These are phyloP conservation scores for Trametes maxima DNA, from an alignment of 768 basidiomycete genomes.

Conservation along the genomic window DNA sequence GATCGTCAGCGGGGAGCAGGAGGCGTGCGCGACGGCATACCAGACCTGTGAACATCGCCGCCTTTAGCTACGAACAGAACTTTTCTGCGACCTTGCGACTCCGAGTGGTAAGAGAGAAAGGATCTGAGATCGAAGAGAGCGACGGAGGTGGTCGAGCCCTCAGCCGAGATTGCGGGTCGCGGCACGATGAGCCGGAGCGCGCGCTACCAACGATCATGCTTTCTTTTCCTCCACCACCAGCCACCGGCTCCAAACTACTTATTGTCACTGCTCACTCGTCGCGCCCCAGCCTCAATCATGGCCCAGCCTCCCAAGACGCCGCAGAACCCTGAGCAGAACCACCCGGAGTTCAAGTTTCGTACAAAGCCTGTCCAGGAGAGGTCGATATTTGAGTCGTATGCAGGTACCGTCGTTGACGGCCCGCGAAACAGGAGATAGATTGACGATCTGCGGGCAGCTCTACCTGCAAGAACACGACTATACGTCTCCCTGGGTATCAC, in stretches of 20 bases:
- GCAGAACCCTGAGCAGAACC: not conserved
- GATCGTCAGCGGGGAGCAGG: conserved; percentile 15
- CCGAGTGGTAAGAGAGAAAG: not conserved
- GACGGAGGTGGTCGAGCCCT: too few relatives aligned
- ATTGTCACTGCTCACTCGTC: not conserved
- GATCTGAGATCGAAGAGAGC: not conserved
- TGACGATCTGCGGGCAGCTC: conserved; percentile 24
- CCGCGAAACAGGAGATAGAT: too few relatives aligned
- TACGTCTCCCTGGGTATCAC: conserved; percentile 36
- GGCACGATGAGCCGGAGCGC: not conserved
- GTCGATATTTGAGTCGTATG: conserved; percentile 31
- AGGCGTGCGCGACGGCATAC: conserved; percentile 43
- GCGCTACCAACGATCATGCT: not conserved
- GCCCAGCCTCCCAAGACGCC: conserved; percentile 15
- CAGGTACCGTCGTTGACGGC: conserved; percentile 27
- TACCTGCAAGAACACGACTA: conserved; percentile 38
- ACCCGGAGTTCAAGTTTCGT: conserved; percentile 24
- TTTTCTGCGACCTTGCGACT: not conserved
- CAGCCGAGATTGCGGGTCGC: not conserved
- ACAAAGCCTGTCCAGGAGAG: conserved; percentile 27
- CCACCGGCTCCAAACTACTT: not conserved
- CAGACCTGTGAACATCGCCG: conserved; percentile 76
- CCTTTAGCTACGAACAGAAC: not conserved
- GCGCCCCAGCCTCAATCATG: not conserved
- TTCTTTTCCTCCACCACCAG: conserved; percentile 9